Evolutionary conservation across 768 basidiomycete genomes (phyloP), one percentile per base, ranked within the genome.

Genomic region (Rhizopogon vinicolor): DNA sequence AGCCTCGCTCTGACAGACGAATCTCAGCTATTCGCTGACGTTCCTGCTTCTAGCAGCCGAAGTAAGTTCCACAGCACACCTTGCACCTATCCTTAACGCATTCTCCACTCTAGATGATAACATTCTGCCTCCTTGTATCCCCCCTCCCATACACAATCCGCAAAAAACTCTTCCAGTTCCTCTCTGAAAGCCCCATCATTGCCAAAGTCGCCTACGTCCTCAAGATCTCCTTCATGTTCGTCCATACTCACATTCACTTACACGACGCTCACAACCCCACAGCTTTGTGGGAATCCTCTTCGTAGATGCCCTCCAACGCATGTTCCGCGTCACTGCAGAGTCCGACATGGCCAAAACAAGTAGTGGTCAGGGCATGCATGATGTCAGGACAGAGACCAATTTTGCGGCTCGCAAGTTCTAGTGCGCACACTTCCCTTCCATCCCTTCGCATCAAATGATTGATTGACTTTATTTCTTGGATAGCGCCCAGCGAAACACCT

Each of bases 351-450:
- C 87, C 12, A 91, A 87, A 63, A 65, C 75, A 33, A 72, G 71
- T 33, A 3, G 8, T 41, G 78, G 78, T 1, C 73, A 71, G 51
- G 77, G 77, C 7, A 65, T 75, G 51, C 79, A 72, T 13, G 80
- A 93, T 65, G 80, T 85, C 13, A 80, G 89, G 44, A 83, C 85
- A 1, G 96, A 98, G 69, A 89, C 90, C n/a, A 91, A 84, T 67
- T 79, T 93, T 62, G 86, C 95, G 0, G 93, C 93, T 28, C 82
- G 93, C 58, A 94, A 94, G 71, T 98, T 98, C 76, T 95, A 95
- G 89, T 93, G 63, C 57, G 84, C 77, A 7, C 43, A 25, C 25
- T 25, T 25, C 3, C 25, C 40, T 10, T 4, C n/a, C 13, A 14
- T n/a, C 25, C 22, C 28, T 3, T 13, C 3, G 22, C n/a, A 13